Conservation (phyloP, 2,329 filamentous ascomycete genomes). For the Penicillium frequentans region DNA sequence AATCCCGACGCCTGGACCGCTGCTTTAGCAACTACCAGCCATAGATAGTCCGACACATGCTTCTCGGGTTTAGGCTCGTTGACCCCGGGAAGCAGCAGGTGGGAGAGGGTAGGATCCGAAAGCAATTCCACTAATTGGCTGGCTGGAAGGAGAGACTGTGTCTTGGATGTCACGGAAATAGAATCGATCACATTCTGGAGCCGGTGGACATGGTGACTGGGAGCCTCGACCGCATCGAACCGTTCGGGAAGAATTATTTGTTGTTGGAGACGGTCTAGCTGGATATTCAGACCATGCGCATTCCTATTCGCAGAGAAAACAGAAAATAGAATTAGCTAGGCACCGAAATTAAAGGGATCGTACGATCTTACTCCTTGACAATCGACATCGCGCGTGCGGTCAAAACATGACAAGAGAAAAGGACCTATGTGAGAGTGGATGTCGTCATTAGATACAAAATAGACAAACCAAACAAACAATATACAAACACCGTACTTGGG, state of each 20-base stretch:
- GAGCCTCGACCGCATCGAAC: conserved; percentile 24
- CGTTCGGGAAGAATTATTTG: conserved; percentile 17
- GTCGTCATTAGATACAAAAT: background rate
- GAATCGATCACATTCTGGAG: conserved; percentile 69
- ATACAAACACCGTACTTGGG: background rate
- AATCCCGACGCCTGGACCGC: conserved; percentile 87
- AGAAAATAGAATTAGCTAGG: background rate
- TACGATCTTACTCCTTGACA: conserved; percentile 21
- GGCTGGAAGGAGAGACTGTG: conserved; percentile 61
- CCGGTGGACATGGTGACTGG: conserved; percentile 40
- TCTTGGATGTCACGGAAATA: conserved; percentile 68
- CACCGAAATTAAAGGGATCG: background rate
- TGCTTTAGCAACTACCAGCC: conserved; percentile 87
- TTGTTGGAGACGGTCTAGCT: conserved; percentile 59
- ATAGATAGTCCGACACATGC: conserved; percentile 79
- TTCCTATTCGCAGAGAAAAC: conserved; percentile 43
- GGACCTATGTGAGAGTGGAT: background rate
- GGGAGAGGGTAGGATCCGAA: conserved; percentile 47
- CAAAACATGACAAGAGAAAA: background rate
- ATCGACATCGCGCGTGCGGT: conserved; percentile 20
- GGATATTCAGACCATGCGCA: conserved; percentile 57
- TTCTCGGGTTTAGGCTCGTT: conserved; percentile 27
- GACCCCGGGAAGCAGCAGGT: background rate
- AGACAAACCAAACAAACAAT: background rate
- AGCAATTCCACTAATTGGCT: conserved; percentile 63